These are phyloP conservation scores for Ogataea sp. DNA, from an alignment of 805 yeast species.

Conservation along the genomic window DNA sequence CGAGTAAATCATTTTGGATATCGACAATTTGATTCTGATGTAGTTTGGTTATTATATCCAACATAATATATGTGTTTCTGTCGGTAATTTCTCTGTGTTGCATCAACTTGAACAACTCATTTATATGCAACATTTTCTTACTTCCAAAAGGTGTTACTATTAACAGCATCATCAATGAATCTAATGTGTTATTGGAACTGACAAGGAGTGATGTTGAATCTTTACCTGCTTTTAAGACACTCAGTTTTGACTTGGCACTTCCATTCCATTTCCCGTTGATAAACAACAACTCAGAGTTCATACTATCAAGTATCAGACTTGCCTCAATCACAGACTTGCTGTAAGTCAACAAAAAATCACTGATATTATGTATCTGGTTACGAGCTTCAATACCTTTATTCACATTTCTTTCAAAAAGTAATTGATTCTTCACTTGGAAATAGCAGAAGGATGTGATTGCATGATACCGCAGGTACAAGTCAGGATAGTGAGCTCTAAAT, in stretches of 20 bases:
- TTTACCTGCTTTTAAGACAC: neutral
- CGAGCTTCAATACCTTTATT: neutral
- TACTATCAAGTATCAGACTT: neutral
- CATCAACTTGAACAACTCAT: neutral
- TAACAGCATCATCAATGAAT: neutral
- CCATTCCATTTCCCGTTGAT: neutral
- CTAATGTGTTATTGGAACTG: neutral
- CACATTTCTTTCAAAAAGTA: neutral
- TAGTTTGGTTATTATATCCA: neutral
- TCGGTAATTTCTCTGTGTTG: too few species aligned
- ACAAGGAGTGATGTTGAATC: too few species aligned
- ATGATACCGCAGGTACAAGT: neutral
- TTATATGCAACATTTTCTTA: neutral
- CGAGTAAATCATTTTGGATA: neutral
- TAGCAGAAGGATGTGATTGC: neutral
- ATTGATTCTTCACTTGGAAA: neutral
- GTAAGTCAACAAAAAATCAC: neutral
- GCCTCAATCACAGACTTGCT: neutral
- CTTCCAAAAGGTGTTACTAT: neutral
- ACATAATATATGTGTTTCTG: neutral
- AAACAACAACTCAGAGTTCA: neutral
- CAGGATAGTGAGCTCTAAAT: neutral
- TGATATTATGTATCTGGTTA: neutral
- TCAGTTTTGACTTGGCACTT: neutral
- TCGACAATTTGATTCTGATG: neutral